Conservation (phyloP, 2,329 filamentous ascomycete species). For the Neonectria hederae region DNA sequence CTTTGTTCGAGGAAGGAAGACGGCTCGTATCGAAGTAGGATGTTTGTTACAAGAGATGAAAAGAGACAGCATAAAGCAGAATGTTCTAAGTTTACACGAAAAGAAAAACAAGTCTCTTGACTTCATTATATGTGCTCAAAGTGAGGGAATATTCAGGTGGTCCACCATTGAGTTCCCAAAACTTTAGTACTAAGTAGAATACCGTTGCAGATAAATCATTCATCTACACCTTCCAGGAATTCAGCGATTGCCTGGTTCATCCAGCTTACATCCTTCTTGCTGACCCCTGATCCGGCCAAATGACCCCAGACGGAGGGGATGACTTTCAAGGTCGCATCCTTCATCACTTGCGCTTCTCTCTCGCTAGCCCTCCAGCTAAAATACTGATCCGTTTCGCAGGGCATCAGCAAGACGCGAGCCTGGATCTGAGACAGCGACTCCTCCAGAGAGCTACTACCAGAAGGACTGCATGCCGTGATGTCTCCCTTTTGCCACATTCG, state of each 20-base stretch:
- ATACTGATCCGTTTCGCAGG: constrained; percentile 72
- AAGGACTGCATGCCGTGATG: constrained; percentile 37
- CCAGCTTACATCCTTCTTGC: constrained; percentile 43
- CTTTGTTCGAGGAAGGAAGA: constrained; percentile 37
- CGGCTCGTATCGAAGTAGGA: not conserved
- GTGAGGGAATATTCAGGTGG: not conserved
- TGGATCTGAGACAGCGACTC: constrained; percentile 67
- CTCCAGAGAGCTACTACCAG: constrained; percentile 50
- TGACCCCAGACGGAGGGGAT: constrained; percentile 52
- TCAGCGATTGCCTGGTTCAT: constrained; percentile 44
- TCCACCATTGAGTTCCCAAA: not conserved
- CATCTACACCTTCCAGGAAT: constrained; percentile 33
- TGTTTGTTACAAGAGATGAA: not conserved
- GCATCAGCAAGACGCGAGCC: constrained; percentile 69
- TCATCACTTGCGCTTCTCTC: constrained; percentile 43
- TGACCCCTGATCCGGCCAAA: constrained; percentile 46
- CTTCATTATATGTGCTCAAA: not conserved
- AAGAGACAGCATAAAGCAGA: not conserved
- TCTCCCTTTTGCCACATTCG: constrained; percentile 58
- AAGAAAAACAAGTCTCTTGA: not conserved
- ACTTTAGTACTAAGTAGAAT: not conserved
- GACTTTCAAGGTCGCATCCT: constrained; percentile 42
- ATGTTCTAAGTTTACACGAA: not conserved
- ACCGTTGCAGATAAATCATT: not conserved
- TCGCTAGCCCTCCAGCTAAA: constrained; percentile 59